These are phyloP conservation scores for Candida ipomoeae DNA, from an alignment of 805 yeast genomes.

Conservation along the genomic window DNA sequence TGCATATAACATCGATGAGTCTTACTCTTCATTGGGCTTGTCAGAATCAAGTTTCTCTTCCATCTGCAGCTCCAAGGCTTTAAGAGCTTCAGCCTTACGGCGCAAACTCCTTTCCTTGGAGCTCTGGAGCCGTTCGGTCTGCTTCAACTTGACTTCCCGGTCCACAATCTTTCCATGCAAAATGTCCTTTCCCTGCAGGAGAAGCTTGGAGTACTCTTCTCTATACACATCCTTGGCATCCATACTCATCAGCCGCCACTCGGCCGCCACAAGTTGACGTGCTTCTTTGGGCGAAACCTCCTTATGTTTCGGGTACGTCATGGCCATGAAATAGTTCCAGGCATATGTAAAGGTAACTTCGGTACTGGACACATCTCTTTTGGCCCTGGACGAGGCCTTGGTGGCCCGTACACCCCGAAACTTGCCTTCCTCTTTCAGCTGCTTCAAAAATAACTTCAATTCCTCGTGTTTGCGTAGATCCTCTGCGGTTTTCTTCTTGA, in stretches of 20 bases:
- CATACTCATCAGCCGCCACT: constrained; percentile 25
- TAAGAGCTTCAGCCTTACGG: constrained; percentile 12
- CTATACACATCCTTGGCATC: constrained; percentile 28
- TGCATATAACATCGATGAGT: too few relatives aligned
- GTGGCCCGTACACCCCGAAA: not conserved
- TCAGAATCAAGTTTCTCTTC: too few relatives aligned
- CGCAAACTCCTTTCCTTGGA: constrained; percentile 12
- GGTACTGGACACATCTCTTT: constrained; percentile 5
- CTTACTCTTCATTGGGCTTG: too few relatives aligned
- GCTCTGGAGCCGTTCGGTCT: constrained; percentile 5
- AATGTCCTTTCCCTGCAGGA: constrained; percentile 28
- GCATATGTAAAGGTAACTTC: constrained; percentile 29
- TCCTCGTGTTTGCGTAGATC: constrained; percentile 16
- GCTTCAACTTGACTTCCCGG: constrained; percentile 21
- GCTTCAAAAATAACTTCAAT: constrained; percentile 21
- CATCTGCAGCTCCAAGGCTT: not conserved
- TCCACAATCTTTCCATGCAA: constrained; percentile 27
- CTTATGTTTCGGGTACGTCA: constrained; percentile 16
- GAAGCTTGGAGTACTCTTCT: constrained; percentile 25
- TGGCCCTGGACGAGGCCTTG: not conserved
- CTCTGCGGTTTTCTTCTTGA: constrained; percentile 11
- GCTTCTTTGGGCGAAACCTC: constrained; percentile 16
- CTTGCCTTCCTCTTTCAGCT: constrained; percentile 20
- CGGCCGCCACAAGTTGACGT: constrained; percentile 11
- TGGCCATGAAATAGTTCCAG: constrained; percentile 32